Evolutionary conservation across 768 basidiomycete species (phyloP).

Genomic region (Xerocomellus intermedius): DNA sequence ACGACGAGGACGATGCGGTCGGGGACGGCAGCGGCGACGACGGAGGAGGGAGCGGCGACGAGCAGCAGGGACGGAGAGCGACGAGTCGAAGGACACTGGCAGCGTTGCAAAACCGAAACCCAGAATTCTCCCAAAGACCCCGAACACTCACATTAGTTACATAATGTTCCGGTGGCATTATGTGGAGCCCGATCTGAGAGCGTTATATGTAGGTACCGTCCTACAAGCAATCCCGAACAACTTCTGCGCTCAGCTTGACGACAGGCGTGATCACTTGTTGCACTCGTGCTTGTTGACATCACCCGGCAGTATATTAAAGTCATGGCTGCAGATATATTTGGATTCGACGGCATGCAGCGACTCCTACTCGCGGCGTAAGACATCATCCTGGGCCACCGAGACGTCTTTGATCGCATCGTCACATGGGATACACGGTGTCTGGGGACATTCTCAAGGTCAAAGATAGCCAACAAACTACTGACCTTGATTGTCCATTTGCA

Average conservation of each 20-base stretch:
- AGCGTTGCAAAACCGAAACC: slow-evolving; percentile 36
- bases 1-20: slow-evolving; percentile 26
- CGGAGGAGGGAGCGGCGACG: slow-evolving; percentile 26
- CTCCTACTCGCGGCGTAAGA: too few relatives aligned
- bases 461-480: not conserved
- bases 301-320: not conserved
- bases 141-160: slow-evolving; percentile 21
- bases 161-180: not conserved
- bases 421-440: slow-evolving; percentile 5
- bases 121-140: slow-evolving; percentile 37
- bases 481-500: not conserved
- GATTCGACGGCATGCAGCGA: not conserved
- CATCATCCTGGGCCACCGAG: too few relatives aligned
- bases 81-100: slow-evolving; percentile 30
- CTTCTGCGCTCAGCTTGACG: not conserved
- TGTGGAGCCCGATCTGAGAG: too few relatives aligned
- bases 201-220: too few relatives aligned
- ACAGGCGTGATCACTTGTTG: not conserved
- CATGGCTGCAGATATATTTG: not conserved
- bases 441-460: not conserved
- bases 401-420: not conserved
- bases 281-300: not conserved
- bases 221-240: not conserved
- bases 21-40: slow-evolving; percentile 20
- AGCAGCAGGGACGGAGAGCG: slow-evolving; percentile 31